A percentile compares a stretch with the other conserved stretches of the same genome.
Conservation (phyloP, 305 asterid genomes). For the Fraxinus xanthoxyloides region DNA sequence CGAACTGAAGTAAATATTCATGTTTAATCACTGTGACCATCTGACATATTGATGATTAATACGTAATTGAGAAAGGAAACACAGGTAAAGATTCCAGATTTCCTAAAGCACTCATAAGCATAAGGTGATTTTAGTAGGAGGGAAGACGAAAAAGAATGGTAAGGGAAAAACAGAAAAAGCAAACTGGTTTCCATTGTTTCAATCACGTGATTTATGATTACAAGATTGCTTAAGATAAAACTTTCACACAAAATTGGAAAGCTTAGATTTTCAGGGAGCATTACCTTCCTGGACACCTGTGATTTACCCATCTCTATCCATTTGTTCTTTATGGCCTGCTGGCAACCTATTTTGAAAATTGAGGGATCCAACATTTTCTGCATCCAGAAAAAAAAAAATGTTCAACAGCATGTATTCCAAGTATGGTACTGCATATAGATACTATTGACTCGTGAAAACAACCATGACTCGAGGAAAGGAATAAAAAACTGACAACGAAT, state of each 20-base stretch:
- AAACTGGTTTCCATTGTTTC: background rate
- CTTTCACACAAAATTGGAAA: conserved; percentile 2
- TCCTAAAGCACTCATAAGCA: background rate
- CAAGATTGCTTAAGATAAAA: background rate
- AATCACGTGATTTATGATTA: background rate
- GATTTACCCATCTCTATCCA: conserved; percentile 77
- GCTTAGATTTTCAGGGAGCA: conserved; percentile 17
- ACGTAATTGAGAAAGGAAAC: background rate
- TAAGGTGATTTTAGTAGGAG: background rate
- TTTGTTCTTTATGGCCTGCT: conserved; percentile 81
- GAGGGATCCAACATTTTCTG: conserved; percentile 69
- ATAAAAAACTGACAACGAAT: background rate
- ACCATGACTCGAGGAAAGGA: background rate
- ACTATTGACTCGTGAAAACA: background rate
- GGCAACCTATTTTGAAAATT: conserved; percentile 68
- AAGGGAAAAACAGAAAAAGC: background rate
- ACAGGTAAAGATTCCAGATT: background rate
- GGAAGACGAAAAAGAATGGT: background rate
- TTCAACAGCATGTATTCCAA: conserved; percentile 21
- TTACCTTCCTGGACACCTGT: conserved; percentile 63
- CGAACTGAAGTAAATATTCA: background rate
- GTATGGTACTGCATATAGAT: conserved; percentile 2
- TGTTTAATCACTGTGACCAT: background rate
- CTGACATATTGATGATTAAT: background rate
- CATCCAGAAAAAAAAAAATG: conserved; percentile 17